Conservation (phyloP, 1,284 basidiomycete genomes). For the Hypsizygus ulmarius region DNA sequence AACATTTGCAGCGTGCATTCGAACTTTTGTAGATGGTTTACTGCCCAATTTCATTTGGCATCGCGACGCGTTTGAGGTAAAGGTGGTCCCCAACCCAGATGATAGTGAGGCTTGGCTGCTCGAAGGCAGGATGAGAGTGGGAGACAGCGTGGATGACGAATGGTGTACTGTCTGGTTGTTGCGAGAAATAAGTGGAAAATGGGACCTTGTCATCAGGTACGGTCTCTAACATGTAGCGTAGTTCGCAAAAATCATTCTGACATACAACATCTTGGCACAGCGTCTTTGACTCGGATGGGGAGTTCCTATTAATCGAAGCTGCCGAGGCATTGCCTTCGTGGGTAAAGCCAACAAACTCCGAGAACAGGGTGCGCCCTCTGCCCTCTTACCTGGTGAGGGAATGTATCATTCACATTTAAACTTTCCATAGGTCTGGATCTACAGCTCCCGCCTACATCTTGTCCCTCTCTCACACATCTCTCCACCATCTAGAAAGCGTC, state of each 20-base stretch:
- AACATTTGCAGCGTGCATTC: slow-evolving; percentile 69
- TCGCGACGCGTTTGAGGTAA: slow-evolving; percentile 83
- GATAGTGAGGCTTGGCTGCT: slow-evolving; percentile 49
- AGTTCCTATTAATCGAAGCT: slow-evolving; percentile 95
- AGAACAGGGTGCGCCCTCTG: slow-evolving; percentile 76
- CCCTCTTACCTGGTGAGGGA: slow-evolving; percentile 31
- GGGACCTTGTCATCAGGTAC: slow-evolving; percentile 77
- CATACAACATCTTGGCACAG: slow-evolving; percentile 36
- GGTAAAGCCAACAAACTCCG: slow-evolving; percentile 88
- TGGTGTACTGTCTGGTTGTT: slow-evolving; percentile 93
- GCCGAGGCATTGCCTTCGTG: slow-evolving; percentile 88
- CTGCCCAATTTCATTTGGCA: slow-evolving; percentile 83
- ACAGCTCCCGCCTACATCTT: slow-evolving; percentile 79
- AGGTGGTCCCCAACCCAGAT: slow-evolving; percentile 52
- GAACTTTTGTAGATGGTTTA: slow-evolving; percentile 52
- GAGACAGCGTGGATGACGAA: slow-evolving; percentile 94
- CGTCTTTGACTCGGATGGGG: slow-evolving; percentile 88
- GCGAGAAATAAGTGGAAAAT: slow-evolving; percentile 68
- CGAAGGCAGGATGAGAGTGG: slow-evolving; percentile 81
- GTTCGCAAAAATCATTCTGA: slow-evolving; percentile 11
- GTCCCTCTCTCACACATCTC: slow-evolving; percentile 78
- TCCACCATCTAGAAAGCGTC: slow-evolving; percentile 53
- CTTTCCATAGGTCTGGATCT: slow-evolving; percentile 82
- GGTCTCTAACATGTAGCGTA: slow-evolving; percentile 15
- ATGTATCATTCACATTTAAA: slow-evolving; percentile 28